A percentile compares a stretch with the other conserved stretches of the same genome.
Evolutionary conservation across 2,329 filamentous ascomycete species (phyloP).

Genomic region (Fusarium liriodendri): DNA sequence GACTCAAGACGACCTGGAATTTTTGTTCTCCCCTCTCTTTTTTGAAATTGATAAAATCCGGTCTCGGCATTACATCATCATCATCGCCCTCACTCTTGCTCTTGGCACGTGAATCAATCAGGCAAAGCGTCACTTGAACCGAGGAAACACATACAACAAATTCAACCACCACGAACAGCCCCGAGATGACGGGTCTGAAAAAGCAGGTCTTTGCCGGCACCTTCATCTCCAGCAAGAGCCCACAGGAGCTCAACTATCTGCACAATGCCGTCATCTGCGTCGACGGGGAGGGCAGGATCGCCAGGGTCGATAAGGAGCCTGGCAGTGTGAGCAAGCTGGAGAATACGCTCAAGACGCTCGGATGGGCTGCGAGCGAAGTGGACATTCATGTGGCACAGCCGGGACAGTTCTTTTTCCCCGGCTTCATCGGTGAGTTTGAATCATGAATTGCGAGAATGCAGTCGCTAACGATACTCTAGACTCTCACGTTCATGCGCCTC

Average conservation of each 20-base stretch:
- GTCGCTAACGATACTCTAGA: slow-evolving; percentile 63
- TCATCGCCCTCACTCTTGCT: background rate
- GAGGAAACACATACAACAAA: background rate
- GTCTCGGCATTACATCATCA: slow-evolving; percentile 9
- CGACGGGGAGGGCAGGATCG: slow-evolving; percentile 61
- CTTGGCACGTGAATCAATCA: background rate
- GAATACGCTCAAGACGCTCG: slow-evolving; percentile 52
- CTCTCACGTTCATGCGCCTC: slow-evolving; percentile 93
- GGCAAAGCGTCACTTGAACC: background rate
- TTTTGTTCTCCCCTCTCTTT: background rate
- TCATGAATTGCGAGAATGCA: background rate
- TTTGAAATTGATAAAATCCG: background rate
- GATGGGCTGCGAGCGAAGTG: slow-evolving; percentile 57
- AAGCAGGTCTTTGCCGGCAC: slow-evolving; percentile 65
- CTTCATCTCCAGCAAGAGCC: slow-evolving; percentile 64
- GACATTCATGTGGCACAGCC: slow-evolving; percentile 51
- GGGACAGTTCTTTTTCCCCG: slow-evolving; percentile 83
- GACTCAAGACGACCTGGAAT: background rate
- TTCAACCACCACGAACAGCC: background rate
- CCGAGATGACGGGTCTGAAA: slow-evolving; percentile 34
- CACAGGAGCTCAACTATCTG: slow-evolving; percentile 62
- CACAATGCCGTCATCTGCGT: slow-evolving; percentile 64
- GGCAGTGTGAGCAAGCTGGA: slow-evolving; percentile 46
- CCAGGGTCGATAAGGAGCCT: slow-evolving; percentile 56
- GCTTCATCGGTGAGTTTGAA: slow-evolving; percentile 74